Conservation (phyloP, 352 stramenopile species). For the Globisporangium okanoganense region DNA sequence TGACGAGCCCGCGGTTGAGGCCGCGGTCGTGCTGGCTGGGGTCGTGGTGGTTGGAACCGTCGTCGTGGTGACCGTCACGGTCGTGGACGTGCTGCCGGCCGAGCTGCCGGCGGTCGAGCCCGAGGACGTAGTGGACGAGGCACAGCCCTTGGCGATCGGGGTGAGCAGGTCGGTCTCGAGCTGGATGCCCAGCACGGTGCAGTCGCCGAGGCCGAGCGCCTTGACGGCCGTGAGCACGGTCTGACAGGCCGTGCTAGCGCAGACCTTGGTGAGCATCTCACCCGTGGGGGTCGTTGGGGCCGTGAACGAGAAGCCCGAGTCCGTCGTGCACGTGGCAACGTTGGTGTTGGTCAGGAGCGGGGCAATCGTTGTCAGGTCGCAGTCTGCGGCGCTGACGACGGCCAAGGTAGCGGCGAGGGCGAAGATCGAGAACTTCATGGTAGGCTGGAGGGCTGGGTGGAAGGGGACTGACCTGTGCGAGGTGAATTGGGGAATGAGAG, state of each 20-base stretch:
- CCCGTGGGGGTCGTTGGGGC: background rate
- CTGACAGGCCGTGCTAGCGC: constrained; percentile 20
- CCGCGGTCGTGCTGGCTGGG: background rate
- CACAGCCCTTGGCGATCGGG: constrained; percentile 8
- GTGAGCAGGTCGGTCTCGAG: constrained; percentile 23
- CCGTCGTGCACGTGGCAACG: constrained; percentile 5
- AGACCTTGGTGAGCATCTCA: constrained; percentile 19
- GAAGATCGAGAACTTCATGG: constrained; percentile 12
- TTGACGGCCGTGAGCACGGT: constrained; percentile 15
- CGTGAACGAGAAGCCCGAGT: constrained; percentile 26
- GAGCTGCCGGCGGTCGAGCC: background rate
- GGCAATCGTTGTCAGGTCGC: constrained; percentile 11
- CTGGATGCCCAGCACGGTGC: constrained; percentile 18
- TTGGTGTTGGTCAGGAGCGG: constrained; percentile 6
- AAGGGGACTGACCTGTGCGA: background rate
- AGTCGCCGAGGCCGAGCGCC: constrained; percentile 25
- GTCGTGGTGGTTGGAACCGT: background rate
- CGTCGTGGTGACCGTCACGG: background rate
- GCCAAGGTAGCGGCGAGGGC: constrained; percentile 5
- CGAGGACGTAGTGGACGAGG: background rate
- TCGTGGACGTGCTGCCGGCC: background rate
- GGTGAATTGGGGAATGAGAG: background rate
- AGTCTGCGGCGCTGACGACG: constrained; percentile 6
- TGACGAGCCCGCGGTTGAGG: background rate
- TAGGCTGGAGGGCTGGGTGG: background rate